Base-by-base conservation (phyloP, 768 basidiomycete genomes). In the Pleurotus salmoneostramineus region DNA sequence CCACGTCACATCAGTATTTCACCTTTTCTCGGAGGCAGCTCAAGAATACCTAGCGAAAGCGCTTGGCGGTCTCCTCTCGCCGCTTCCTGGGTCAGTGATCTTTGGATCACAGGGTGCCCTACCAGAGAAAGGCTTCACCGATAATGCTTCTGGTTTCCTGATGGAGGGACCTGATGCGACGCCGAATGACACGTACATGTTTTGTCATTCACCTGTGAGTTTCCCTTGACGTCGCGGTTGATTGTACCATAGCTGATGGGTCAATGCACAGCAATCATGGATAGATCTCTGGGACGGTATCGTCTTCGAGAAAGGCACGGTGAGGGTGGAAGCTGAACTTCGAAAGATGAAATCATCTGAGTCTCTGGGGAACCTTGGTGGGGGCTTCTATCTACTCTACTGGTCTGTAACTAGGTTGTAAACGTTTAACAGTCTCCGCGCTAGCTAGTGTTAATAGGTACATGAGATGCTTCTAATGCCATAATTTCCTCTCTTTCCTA, bases 81-180 rank as follows among this genome's bases (percentile, higher is more conserved):
- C 75, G 0, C 51, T 63, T 32, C 65, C 66, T 6, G 73, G 73
- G 1, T 73, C 72, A 3, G 60, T 74, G 11, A 74, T 70, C 50
- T 68, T 76, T 42, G 73, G 75, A 11, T 62, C 63, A n/a, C 81
- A 83, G 60, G 64, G 55, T 27, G 77, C 72, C 0, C 60, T 61
- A 11, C 64, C 66, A 12, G 64, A 66, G 58, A 75, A 73, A 57
- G 77, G 76, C 3, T 57, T 60, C 31, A 64, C 58, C 7, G 50
- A 43, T 27, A 55, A 52, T 27, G 15, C 10, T 12, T 32, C 50
- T 4, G 50, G 50, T 27, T 36, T 34, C 55, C 40, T 36, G 58
- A 57, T 42, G 50, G 49, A 7, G 12, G 50, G 50, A 6, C 50
- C 50, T 3, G 50, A 51, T 35, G 50, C 50, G 7, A 11, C 50